Base-by-base conservation (phyloP, 129 eudicot species). In the Centaurea solstitialis region DNA sequence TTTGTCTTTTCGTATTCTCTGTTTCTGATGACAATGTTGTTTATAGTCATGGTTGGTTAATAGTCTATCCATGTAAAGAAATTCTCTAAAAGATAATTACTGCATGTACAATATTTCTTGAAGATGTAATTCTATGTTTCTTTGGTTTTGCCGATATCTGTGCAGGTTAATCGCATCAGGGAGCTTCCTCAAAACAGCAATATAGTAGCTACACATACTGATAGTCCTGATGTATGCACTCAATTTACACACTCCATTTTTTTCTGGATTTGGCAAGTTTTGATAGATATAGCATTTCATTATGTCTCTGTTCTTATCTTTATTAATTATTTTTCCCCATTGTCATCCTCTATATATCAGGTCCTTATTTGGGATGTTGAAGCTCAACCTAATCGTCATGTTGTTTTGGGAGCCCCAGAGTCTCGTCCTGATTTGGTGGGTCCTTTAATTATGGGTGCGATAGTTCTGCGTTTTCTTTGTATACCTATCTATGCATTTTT, bases 161-260 rank as follows among this genome's bases (percentile, higher is more conserved):
- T 90, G 76, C 85, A 91, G 98, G 98, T 94, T 85, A 94, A 94
- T 70, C 90, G 97, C 22, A 94, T 94, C 85, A 88, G 98, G 86
- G 98, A 91, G 82, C 89, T 91, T 53, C 97, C 98, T 21, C 97
- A 94, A 77, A 85, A 91, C 84, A 94, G 86, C 91, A 90, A 94
- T 72, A 94, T 94, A 85, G 95, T 94, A 78, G 98, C 97, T 33
- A 94, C 98, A 23, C 98, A 94, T 73, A 91, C 98, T 0, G 98
- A 94, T 79, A 90, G 95, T 79, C 98, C 98, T 85, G 93, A 94
- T 85, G 98, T 94, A 89, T 73, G 88, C 85, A 53, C 50, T 79
- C 69, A 9, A 18, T 68, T 66, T 73, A 69, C 47, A 43, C 33
- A 2, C 13, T 39, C 7, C 33, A 11, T 59, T 37, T 69, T 69